Base-by-base conservation (phyloP, 2,329 filamentous ascomycete species). In the Zymoseptoria ardabiliae region DNA sequence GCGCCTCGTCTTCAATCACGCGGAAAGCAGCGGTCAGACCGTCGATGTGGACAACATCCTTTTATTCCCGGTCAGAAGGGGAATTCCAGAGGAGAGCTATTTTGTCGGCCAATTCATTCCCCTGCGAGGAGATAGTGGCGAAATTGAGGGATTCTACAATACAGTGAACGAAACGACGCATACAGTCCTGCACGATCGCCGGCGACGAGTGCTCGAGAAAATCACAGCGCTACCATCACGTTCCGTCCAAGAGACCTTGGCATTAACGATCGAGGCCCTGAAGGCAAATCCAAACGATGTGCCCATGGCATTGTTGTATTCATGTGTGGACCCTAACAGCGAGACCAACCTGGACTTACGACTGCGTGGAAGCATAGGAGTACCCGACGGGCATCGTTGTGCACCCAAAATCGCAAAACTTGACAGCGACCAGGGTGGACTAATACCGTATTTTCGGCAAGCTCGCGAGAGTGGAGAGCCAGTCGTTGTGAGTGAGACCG, bases 41-140 rank as follows among this genome's bases (percentile, higher is more conserved):
- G 57, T 63, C 13, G 65, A 63, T 23, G 58, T 65, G 7, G 58
- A 65, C 41, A 55, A 66, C 23, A 58, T 62, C 13, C 41, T 28
- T 2, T 50, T 68, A 17, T 61, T 64, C 28, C 20, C 61, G 8
- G 30, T 56, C n/a, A 51, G 65, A 22, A 53, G 61, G 17, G 64
- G 64, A 2, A 65, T 52, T n/a, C 17, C 63, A 8, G 67, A 69
- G 51, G 68, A 69, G 52, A 59, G 58, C 1, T 66, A 63, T 41
- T 68, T 64, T 25, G 54, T 61, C 22, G 59, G 61, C n/a, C 61
- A 64, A 21, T 62, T 63, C 56, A 64, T 68, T 51, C 68, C 68
- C 1, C 25, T 68, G 2, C 54, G 54, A 13, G 62, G 63, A 22
- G 62, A 64, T 10, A 51, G 59, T 25, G 66, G 65, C 5, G 35